Evolutionary conservation across 1,284 basidiomycete species (phyloP), one percentile per base, ranked within the genome.

Genomic region (Inonotus obliquus): DNA sequence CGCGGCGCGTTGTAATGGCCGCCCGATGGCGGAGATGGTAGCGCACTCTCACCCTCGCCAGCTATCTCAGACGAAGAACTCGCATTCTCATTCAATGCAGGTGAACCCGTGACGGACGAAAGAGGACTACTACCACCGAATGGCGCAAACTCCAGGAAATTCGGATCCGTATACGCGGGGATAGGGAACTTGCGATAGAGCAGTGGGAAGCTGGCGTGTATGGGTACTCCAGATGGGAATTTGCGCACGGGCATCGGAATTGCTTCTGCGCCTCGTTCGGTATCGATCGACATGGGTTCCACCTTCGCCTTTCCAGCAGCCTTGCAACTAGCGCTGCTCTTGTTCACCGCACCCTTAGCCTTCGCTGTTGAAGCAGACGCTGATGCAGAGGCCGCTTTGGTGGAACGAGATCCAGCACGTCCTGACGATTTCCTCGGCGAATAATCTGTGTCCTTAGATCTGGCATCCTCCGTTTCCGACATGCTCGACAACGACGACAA

Each of bases 171-270:
- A 63, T 79, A 86, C 7, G 82, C 80, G 65, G 81, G 83, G 56
- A 79, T 76, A 9, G 85, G 84, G 69, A 87, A 90, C 14, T 83
- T 80, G 63, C 83, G 74, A 69, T 91, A 91, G 64, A 89, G 79
- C 37, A 82, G 74, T 14, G 81, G 71, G 68, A 84, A 87, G 23
- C 74, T 72, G 4, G 74, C 64, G 32, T 81, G 74, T 44, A 80
- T 74, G 14, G 63, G 55, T n/a, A 64, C 59, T 4, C 19, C 47
- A 13, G 45, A 19, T 2, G 63, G 53, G 59, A 61, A 54, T 5
- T 14, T 23, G 37, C 55, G 58, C 14, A 45, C 53, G 13, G 59
- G 63, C 23, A 57, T 58, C 2, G 48, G 41, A 19, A 61, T 37
- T 44, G 61, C 27, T 9, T 38, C 49, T 13, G 38, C 35, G 7